Evolutionary conservation across 2,329 filamentous ascomycete species (phyloP), one percentile per base, ranked within the genome.

Genomic region (Coniochaeta sp.): DNA sequence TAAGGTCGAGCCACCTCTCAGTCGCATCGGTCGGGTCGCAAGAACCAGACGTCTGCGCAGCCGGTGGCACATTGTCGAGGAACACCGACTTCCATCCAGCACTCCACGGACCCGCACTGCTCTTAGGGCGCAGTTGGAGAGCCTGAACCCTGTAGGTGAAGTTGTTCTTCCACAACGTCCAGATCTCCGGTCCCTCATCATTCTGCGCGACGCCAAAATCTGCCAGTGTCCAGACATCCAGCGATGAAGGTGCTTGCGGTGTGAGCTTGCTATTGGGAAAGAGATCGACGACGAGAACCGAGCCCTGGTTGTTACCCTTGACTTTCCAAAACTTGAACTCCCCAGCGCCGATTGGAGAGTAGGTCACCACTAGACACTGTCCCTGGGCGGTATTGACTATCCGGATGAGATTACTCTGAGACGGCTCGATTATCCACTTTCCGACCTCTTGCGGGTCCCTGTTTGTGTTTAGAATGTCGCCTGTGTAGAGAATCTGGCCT

Each of bases 281-380:
- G 24, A 91, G 76, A 66, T 96, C 91, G 63, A 86, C 82, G 16
- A 96, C 79, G 9, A 86, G 80, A 22, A 91, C 72, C 2, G 77
- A 79, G 67, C 89, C 80, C 66, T 82, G 82, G 59, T 87, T 84
- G 65, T 87, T 84, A 19, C 89, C 83, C 59, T 84, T 84, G n/a
- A 86, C 74, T 64, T 77, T 81, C 91, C 93, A 99, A 70, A 99
- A 93, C 72, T 96, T 98, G 81, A 99, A 98, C 70, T 93, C 89
- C 38, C 95, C 90, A 44, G 87, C 84, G 33, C 92, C 89, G 64
- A 95, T 86, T 0, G 95, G 93, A 12, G 93, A 97, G 73, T 92
- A 96, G 9, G 91, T 93, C 40, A 91, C 86, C 59, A 93, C 83
- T 16, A 85, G 71, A 43, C 81, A 77, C 59, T 78, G 78, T 17